Base-by-base conservation (phyloP, 163 green algal species). In the Chlamydomonas reinhardtii region DNA sequence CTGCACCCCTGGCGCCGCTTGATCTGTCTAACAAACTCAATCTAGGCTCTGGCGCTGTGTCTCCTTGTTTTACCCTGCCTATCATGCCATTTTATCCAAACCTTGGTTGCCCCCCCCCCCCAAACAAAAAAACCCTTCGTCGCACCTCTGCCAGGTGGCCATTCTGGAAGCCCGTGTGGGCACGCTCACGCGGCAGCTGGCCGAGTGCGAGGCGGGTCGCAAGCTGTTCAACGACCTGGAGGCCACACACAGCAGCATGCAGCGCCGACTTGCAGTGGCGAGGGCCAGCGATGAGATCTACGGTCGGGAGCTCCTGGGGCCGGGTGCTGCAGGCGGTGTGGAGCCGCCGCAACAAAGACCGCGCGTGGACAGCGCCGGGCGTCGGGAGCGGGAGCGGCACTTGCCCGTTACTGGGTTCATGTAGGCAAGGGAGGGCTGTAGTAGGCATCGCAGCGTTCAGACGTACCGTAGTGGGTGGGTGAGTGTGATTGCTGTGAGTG, bases 191-290 rank as follows among this genome's bases (percentile, higher is more conserved):
- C 72, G 72, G 20, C 82, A 82, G 37, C 82, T 91, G 39, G 34
- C 69, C 9, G 87, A 91, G 39, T 64, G 22, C 4, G 81, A 91
- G 74, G 66, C 74, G 39, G 81, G 85, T 12, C 74, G 87, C 25
- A 62, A 73, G 17, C 66, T 74, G 76, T 91, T 89, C 43, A 62
- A 61, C 32, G 87, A 89, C 25, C 76, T 91, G 76, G 87, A 89
- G 69, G 56, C 61, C 43, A 79, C 75, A 11, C 87, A 91, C 76
- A 87, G 52, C 43, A 73, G 35, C 32, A 83, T 91, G 74, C 62
- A 85, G 82, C 82, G 76, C 25, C 59, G 76, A n/a, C 70, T 91
- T 43, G 72, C 70, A n/a, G 82, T 64, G 20, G 87, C 87, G 24
- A 43, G 82, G 4, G 39, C 70, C 0, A 74, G 61, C 20, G 87